phyloP scores from a whole-genome alignment of 2,329 filamentous ascomycete species.

The Cadophora sp. region DNA sequence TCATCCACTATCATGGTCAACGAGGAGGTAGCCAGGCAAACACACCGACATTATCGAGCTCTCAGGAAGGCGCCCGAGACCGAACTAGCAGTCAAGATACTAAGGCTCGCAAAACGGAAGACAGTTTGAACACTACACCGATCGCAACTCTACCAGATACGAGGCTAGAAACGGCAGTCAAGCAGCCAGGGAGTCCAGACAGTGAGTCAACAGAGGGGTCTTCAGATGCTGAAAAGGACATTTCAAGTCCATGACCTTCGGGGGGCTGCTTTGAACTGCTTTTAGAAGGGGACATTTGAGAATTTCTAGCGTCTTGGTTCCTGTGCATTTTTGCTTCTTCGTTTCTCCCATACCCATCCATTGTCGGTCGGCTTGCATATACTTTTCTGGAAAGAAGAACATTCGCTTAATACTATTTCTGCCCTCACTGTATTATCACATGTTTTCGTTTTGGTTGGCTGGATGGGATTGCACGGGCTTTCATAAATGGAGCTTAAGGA shows the following conservation, averaged over 20 bases:
- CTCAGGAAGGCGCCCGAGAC: conserved; percentile 38
- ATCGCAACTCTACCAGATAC: conserved; percentile 37
- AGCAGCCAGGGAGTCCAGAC: conserved; percentile 34
- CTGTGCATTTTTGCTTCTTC: conserved; percentile 20
- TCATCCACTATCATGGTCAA: conserved; percentile 72
- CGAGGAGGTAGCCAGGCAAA: conserved; percentile 71
- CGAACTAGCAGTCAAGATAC: conserved; percentile 39
- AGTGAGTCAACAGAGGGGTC: conserved; percentile 39
- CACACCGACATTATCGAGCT: conserved; percentile 58
- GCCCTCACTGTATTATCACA: conserved; percentile 21
- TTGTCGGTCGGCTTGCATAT: conserved; percentile 31
- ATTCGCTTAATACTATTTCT: conserved; percentile 28
- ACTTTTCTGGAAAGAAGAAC: conserved; percentile 18
- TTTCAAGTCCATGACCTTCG: conserved; percentile 3
- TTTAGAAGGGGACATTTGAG: conserved; percentile 9
- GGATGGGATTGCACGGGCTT: not conserved
- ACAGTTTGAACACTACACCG: conserved; percentile 34
- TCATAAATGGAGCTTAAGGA: not conserved
- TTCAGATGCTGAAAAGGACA: conserved; percentile 21
- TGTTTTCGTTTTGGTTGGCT: not conserved
- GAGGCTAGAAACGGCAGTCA: conserved; percentile 32
- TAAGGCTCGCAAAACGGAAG: conserved; percentile 34
- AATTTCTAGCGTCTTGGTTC: conserved; percentile 2
- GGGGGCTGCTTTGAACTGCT: not conserved
- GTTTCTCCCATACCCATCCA: conserved; percentile 36